Conservation (phyloP, 202 grass and related monocot species). For the Tripidium arundinaceum region DNA sequence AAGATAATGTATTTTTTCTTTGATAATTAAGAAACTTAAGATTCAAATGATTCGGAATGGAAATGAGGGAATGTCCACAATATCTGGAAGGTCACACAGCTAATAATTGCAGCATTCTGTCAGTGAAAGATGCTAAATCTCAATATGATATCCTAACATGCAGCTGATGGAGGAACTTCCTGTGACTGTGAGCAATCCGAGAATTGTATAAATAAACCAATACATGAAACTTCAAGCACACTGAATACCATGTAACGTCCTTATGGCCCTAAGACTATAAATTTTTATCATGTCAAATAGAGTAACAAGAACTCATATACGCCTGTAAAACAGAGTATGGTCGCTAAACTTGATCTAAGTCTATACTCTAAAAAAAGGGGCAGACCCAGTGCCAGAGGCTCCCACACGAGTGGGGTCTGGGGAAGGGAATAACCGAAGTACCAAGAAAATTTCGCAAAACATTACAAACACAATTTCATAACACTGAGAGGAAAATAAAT, state of each 20-base stretch:
- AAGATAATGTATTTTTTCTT: not conserved
- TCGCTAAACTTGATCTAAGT: not conserved
- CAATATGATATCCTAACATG: conserved; percentile 18
- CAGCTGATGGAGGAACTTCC: conserved; percentile 2
- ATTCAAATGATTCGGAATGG: not conserved
- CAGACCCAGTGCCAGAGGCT: too few species aligned
- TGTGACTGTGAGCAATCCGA: not conserved
- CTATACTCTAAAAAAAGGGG: conserved; percentile 20
- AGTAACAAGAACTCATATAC: conserved; percentile 10
- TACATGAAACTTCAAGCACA: conserved; percentile 11
- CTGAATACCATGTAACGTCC: not conserved
- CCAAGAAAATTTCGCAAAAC: conserved; percentile 7
- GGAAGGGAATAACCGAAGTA: too few species aligned
- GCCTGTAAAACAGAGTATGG: not conserved
- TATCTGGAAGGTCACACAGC: not conserved
- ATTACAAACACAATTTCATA: not conserved
- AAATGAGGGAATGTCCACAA: not conserved
- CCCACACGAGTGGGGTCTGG: too few species aligned
- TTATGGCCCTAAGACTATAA: conserved; percentile 1
- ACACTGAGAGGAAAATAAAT: not conserved
- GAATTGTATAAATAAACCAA: conserved; percentile 8
- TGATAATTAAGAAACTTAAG: not conserved
- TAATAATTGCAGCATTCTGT: conserved; percentile 19
- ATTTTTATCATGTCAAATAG: conserved; percentile 22
- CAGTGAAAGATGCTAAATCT: not conserved